Evolutionary conservation across 495 filamentous ascomycete genomes (phyloP).

Genomic region (Hypoxylon intermedium): DNA sequence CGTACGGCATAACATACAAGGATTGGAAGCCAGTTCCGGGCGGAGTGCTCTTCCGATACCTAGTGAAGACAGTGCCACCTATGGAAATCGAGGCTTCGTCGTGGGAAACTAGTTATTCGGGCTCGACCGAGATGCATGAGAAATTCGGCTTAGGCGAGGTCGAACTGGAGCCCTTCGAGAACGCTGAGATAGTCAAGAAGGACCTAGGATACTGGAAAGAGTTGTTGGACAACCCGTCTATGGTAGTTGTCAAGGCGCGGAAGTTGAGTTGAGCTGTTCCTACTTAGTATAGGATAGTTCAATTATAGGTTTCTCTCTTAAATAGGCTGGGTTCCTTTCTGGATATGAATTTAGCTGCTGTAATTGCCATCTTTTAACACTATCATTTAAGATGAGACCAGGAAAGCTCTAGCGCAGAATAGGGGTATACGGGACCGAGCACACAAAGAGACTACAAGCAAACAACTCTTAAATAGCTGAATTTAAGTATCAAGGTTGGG

Average conservation of each 20-base stretch:
- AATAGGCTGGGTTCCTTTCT: too few relatives aligned
- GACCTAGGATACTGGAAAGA: slow-evolving; percentile 39
- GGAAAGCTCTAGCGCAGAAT: too few relatives aligned
- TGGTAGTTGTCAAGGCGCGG: slow-evolving; percentile 31
- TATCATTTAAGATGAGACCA: too few relatives aligned
- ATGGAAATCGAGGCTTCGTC: slow-evolving; percentile 27
- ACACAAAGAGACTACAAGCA: too few relatives aligned
- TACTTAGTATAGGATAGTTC: too few relatives aligned
- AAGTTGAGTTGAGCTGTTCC: too few relatives aligned
- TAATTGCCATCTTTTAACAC: too few relatives aligned
- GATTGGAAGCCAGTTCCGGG: slow-evolving; percentile 30
- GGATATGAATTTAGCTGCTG: too few relatives aligned
- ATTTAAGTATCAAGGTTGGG: too few relatives aligned
- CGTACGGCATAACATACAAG: slow-evolving; percentile 32
- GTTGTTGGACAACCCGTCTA: slow-evolving; percentile 33
- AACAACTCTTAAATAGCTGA: too few relatives aligned
- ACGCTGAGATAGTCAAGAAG: slow-evolving; percentile 25
- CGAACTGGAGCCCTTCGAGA: slow-evolving; percentile 27
- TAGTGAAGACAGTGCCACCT: slow-evolving; percentile 1
- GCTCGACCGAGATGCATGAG: slow-evolving; percentile 26
- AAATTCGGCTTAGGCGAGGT: slow-evolving; percentile 35
- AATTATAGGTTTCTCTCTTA: too few relatives aligned
- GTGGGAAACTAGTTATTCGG: slow-evolving; percentile 20
- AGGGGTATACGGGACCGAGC: too few relatives aligned
- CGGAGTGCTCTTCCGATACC: slow-evolving; percentile 26